Evolutionary conservation across 2,329 filamentous ascomycete genomes (phyloP).

Genomic region (Xylariaceae sp.): DNA sequence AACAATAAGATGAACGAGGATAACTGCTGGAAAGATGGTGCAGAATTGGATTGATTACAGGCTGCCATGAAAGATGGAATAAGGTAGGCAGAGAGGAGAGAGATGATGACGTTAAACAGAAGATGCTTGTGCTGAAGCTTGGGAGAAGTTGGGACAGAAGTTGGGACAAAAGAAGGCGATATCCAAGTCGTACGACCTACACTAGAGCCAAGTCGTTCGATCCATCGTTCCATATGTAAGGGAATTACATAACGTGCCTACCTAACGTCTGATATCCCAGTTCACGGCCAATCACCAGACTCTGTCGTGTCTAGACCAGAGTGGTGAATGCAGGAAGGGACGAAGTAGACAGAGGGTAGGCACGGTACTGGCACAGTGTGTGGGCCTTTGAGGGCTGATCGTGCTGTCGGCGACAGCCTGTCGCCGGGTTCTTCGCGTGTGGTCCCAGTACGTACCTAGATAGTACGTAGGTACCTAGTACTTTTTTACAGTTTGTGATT

Average conservation of each 20-base stretch:
- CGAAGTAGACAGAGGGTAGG: background rate
- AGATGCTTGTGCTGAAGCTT: background rate
- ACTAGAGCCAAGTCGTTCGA: background rate
- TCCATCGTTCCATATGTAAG: background rate
- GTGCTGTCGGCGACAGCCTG: too few relatives aligned
- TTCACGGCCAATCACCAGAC: background rate
- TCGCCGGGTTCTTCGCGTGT: too few relatives aligned
- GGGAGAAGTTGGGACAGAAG: too few relatives aligned
- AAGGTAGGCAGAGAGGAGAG: background rate
- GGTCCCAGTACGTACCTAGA: too few relatives aligned
- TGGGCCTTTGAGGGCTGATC: too few relatives aligned
- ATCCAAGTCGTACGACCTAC: background rate
- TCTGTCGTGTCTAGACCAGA: background rate
- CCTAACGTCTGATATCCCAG: background rate
- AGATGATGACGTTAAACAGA: background rate
- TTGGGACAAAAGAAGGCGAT: background rate
- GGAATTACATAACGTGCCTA: background rate
- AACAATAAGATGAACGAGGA: background rate
- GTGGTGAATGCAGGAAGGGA: background rate
- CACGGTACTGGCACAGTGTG: too few relatives aligned
- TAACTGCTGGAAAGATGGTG: background rate
- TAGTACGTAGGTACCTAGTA: too few relatives aligned
- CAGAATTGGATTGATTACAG: background rate
- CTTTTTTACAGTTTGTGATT: too few relatives aligned
- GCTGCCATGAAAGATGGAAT: too few relatives aligned